phyloP scores from a whole-genome alignment of 306 rosid genomes.

The Prunus mongolica region DNA sequence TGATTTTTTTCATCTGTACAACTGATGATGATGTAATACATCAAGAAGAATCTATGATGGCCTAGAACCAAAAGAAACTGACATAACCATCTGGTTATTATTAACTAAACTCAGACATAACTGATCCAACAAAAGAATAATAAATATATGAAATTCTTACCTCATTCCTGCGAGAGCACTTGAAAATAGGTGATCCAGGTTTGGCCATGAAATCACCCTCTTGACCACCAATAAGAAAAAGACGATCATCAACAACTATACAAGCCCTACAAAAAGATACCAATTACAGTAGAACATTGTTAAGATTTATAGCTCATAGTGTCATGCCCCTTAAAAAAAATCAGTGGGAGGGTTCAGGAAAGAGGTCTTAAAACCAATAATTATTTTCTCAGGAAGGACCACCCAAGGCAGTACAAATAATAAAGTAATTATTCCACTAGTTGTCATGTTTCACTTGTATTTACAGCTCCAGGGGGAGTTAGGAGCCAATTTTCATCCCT shows the following conservation, averaged over 20 bases:
- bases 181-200: constrained; percentile 92
- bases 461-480: background rate
- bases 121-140: constrained; percentile 7
- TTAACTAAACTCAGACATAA: background rate
- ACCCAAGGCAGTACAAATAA: background rate
- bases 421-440: background rate
- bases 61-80: background rate
- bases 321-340: background rate
- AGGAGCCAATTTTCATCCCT: background rate
- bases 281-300: background rate
- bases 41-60: background rate
- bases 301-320: background rate
- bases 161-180: constrained; percentile 92
- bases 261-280: constrained; percentile 63
- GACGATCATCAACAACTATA: constrained; percentile 50
- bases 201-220: constrained; percentile 98
- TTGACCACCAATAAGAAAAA: constrained; percentile 85
- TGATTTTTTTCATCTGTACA: background rate
- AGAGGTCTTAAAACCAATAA: background rate
- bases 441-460: background rate
- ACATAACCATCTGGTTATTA: background rate
- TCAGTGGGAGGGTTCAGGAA: background rate
- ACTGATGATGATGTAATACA: background rate
- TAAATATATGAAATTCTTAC: constrained; percentile 30
- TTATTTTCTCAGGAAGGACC: background rate